Percentiles rank a stretch among this genome's conserved stretches.
Evolutionary conservation across 129 eudicot species (phyloP).

Genomic region (Smallanthus sonchifolius): DNA sequence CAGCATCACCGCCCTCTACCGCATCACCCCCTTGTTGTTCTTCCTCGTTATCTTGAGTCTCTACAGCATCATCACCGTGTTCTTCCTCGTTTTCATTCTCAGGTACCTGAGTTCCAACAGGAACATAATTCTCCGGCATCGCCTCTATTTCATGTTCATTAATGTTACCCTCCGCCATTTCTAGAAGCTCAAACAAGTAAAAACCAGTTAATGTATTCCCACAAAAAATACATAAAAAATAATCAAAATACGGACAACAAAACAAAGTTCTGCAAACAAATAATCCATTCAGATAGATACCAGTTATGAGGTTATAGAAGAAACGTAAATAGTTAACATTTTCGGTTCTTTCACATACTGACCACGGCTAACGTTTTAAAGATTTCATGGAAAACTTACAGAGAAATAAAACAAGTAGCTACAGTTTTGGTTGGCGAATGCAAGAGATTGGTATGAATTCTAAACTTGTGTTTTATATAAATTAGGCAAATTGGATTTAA

Average conservation of each 20-base stretch:
- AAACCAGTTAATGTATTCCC: not conserved
- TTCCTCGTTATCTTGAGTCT: conserved; percentile 11
- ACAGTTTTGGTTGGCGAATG: too few relatives aligned
- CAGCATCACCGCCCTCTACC: not conserved
- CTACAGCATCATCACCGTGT: conserved; percentile 17
- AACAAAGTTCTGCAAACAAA: not conserved
- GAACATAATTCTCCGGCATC: conserved; percentile 44
- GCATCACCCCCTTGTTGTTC: conserved; percentile 3
- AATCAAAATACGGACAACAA: not conserved
- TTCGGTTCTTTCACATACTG: too few relatives aligned
- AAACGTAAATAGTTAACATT: too few relatives aligned
- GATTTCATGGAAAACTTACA: too few relatives aligned
- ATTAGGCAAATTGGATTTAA: too few relatives aligned
- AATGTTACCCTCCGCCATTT: conserved; percentile 48
- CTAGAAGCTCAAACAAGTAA: conserved; percentile 15
- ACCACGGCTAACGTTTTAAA: too few relatives aligned
- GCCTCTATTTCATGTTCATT: conserved; percentile 29
- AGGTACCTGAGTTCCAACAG: conserved; percentile 37
- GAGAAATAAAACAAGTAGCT: too few relatives aligned
- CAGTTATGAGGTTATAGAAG: too few relatives aligned
- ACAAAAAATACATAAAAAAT: not conserved
- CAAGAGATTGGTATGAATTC: too few relatives aligned
- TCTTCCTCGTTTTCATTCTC: conserved; percentile 34
- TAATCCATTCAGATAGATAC: too few relatives aligned
- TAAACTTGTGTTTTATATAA: too few relatives aligned